Percentiles rank a stretch among this genome's conserved stretches.
Conservation (phyloP, 2,329 filamentous ascomycete species). For the Mollisiaceae sp. region DNA sequence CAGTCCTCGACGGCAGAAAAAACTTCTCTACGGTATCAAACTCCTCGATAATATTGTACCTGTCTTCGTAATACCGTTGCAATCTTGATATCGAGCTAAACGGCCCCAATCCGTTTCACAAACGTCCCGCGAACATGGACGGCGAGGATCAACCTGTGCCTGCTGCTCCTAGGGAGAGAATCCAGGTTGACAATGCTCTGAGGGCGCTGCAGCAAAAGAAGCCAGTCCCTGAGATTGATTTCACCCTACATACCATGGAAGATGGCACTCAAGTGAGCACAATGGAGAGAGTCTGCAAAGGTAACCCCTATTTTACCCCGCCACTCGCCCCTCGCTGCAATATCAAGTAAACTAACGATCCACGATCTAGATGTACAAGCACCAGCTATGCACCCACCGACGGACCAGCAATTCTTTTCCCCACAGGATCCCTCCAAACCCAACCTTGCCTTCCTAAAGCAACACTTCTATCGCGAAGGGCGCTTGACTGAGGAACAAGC, state of each 20-base stretch:
- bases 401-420: conserved; percentile 92
- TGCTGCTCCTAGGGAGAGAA: conserved; percentile 27
- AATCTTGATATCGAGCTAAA: not conserved
- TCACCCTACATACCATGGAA: conserved; percentile 98
- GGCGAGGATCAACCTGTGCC: conserved; percentile 34
- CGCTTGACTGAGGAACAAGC: conserved; percentile 97
- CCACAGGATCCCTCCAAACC: conserved; percentile 86
- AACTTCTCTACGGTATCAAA: not conserved
- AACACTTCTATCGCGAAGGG: conserved; percentile 97
- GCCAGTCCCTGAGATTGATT: conserved; percentile 96
- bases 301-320: conserved; percentile 54
- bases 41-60: not conserved
- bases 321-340: conserved; percentile 14
- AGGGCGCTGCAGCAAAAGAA: conserved; percentile 94
- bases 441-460: conserved; percentile 92
- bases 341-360: conserved; percentile 32
- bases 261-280: conserved; percentile 96
- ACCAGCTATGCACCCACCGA: conserved; percentile 89
- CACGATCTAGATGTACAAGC: conserved; percentile 84
- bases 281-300: conserved; percentile 96
- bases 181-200: conserved; percentile 84
- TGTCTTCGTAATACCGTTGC: not conserved
- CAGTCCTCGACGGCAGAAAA: conserved; percentile 12
- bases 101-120: not conserved
- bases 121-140: conserved; percentile 37